Evolutionary conservation across 176 grass and related monocot species (phyloP).

Genomic region (Eleusine indica): DNA sequence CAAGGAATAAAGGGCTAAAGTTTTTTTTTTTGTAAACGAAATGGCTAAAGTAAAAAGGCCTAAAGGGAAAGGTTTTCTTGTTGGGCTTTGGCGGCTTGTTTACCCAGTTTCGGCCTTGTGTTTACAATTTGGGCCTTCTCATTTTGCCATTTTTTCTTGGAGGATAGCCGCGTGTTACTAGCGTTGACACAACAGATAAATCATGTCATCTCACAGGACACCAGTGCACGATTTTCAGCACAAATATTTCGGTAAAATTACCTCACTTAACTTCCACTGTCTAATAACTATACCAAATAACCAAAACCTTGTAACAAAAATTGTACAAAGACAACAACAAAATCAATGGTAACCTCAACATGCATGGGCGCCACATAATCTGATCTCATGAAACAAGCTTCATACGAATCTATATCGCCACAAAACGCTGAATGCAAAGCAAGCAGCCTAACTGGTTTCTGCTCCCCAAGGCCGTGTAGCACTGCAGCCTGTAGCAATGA

Average conservation of each 20-base stretch:
- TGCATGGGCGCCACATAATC: constrained; percentile 2
- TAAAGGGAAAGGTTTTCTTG: not conserved
- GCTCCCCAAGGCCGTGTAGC: not conserved
- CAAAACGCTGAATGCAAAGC: not conserved
- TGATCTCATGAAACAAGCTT: not conserved
- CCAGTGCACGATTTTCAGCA: too few relatives aligned
- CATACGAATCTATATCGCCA: not conserved
- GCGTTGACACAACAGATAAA: too few relatives aligned
- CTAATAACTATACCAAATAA: not conserved
- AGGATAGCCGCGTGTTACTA: too few relatives aligned
- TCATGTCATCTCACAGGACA: too few relatives aligned
- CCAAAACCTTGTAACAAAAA: too few relatives aligned
- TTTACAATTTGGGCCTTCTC: not conserved
- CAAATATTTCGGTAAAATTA: too few relatives aligned
- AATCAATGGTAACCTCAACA: not conserved
- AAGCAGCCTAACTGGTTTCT: not conserved
- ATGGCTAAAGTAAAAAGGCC: not conserved
- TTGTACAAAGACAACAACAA: constrained; percentile 16
- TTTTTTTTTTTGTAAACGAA: not conserved
- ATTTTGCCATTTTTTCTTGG: too few relatives aligned
- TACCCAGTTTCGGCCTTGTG: not conserved
- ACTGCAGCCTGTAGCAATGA: not conserved
- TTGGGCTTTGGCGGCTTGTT: not conserved
- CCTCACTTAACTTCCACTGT: not conserved
- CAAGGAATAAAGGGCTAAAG: not conserved